Conservation (phyloP, 306 rosid genomes). For the Canavalia ensiformis region DNA sequence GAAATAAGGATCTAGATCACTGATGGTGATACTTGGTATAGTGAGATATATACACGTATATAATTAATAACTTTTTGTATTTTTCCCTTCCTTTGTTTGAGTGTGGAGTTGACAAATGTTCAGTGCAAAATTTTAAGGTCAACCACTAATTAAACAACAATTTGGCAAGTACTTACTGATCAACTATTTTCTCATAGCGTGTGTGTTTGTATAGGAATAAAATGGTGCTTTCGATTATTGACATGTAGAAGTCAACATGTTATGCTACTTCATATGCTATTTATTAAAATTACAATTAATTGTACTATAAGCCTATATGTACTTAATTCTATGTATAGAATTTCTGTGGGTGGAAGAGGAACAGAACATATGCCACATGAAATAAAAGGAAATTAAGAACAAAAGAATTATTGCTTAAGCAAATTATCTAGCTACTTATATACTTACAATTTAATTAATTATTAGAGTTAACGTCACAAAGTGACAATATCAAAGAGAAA, state of each 20-base stretch:
- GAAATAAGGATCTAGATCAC: slow-evolving; percentile 47
- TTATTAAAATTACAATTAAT: slow-evolving; percentile 24
- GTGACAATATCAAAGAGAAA: background rate
- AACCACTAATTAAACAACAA: slow-evolving; percentile 8
- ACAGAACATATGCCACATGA: background rate
- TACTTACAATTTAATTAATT: slow-evolving; percentile 13
- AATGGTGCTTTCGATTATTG: background rate
- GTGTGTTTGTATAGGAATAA: slow-evolving; percentile 18
- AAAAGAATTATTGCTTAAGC: slow-evolving; percentile 11
- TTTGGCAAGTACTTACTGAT: background rate
- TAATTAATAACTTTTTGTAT: slow-evolving; percentile 12
- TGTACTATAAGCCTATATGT: background rate
- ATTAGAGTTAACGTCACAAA: slow-evolving; percentile 7
- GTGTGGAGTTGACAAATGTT: slow-evolving; percentile 46
- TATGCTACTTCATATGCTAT: slow-evolving; percentile 5
- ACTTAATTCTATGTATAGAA: slow-evolving; percentile 3
- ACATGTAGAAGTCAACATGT: slow-evolving; percentile 38
- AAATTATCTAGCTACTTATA: background rate
- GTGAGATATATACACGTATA: slow-evolving; percentile 34
- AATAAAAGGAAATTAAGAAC: slow-evolving; percentile 16
- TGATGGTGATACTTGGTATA: background rate
- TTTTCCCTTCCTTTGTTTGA: slow-evolving; percentile 21
- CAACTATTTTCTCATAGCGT: slow-evolving; percentile 4
- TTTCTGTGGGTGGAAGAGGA: slow-evolving; percentile 18
- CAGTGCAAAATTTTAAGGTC: slow-evolving; percentile 37